Conservation (phyloP, 2,329 filamentous ascomycete species). For the Pseudogymnoascus sp. region DNA sequence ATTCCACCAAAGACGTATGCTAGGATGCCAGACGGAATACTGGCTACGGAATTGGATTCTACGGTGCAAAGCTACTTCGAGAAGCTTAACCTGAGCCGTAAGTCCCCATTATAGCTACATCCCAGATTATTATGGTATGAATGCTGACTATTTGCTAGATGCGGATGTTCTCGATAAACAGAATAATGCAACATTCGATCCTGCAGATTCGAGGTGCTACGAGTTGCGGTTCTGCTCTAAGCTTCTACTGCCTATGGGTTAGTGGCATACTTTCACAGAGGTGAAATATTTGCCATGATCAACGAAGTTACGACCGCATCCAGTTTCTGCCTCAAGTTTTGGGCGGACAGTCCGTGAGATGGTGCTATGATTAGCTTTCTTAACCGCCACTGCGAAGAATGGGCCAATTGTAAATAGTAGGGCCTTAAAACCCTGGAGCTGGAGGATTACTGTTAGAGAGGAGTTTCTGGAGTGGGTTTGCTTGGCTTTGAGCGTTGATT, state of each 20-base stretch:
- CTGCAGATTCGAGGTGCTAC: constrained; percentile 39
- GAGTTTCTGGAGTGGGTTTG: neutral
- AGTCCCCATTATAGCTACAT: constrained; percentile 26
- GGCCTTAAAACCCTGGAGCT: neutral
- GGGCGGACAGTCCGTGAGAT: neutral
- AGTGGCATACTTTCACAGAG: neutral
- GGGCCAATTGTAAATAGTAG: neutral
- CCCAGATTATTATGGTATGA: neutral
- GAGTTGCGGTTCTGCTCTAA: constrained; percentile 44
- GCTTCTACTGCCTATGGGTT: constrained; percentile 32
- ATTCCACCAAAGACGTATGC: constrained; percentile 46
- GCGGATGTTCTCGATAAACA: constrained; percentile 27
- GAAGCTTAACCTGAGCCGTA: constrained; percentile 49
- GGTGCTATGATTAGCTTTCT: neutral
- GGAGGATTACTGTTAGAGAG: neutral
- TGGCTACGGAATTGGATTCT: constrained; percentile 36
- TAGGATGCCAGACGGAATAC: constrained; percentile 40
- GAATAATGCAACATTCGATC: constrained; percentile 24
- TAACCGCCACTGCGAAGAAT: neutral
- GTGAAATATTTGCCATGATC: neutral
- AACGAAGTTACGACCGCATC: neutral
- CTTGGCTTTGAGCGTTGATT: neutral
- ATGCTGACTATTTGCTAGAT: constrained; percentile 19
- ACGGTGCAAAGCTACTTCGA: constrained; percentile 46
- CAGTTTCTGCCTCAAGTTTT: neutral